Evolutionary conservation across 2,329 filamentous ascomycete genomes (phyloP).

Genomic region (Ceratocystis cubensis): DNA sequence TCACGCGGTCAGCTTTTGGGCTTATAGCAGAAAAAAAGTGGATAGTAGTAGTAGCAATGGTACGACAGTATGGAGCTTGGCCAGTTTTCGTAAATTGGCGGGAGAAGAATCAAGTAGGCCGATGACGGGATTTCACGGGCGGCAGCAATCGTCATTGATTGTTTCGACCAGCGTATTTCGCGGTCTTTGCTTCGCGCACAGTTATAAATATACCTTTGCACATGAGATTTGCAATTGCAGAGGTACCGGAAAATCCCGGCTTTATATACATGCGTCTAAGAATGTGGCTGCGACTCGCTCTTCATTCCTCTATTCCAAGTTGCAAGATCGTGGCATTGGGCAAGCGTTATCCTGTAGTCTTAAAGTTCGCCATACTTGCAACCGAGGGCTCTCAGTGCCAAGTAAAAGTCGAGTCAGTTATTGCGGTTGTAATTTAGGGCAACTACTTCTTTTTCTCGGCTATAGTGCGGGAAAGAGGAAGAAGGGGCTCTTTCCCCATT

Average conservation of each 20-base stretch:
- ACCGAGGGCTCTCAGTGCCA: neutral
- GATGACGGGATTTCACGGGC: no score
- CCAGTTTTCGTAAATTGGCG: no score
- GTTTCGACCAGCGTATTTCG: no score
- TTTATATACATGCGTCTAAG: neutral
- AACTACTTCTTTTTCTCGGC: neutral
- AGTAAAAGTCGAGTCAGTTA: neutral
- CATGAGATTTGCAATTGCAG: neutral
- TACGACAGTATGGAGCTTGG: neutral
- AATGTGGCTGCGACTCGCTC: neutral
- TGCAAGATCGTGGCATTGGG: neutral
- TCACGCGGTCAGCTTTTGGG: neutral
- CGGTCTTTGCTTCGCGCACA: neutral
- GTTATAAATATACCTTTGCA: neutral
- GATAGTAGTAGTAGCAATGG: neutral
- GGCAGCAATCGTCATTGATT: no score
- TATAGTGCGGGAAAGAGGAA: conserved; percentile 5
- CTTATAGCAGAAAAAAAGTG: neutral
- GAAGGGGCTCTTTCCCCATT: neutral
- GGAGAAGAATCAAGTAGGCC: no score
- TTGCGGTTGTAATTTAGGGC: neutral
- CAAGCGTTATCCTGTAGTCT: no score
- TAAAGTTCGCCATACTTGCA: no score
- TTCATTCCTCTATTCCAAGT: neutral
- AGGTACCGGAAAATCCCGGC: neutral